phyloP scores from a whole-genome alignment of 164 flowering plant genomes.

The Dillenia turbinata region DNA sequence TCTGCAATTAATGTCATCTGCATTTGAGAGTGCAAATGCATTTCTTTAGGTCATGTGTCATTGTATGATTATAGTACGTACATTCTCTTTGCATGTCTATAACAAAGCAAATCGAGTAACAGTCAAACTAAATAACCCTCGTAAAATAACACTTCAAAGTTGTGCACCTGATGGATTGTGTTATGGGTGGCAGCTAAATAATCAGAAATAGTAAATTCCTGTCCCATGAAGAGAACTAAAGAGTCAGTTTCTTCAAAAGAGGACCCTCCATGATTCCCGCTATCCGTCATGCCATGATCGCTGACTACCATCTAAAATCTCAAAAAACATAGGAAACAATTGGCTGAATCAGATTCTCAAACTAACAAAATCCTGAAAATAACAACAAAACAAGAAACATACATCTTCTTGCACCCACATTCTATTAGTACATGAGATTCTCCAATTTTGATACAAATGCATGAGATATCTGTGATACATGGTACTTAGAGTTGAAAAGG shows the following conservation, averaged over 20 bases:
- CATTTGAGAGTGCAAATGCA: conserved; percentile 20
- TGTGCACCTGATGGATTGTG: conserved; percentile 47
- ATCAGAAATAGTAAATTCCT: conserved; percentile 22
- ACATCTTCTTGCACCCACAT: no score
- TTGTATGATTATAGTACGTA: no score
- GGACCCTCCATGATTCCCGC: conserved; percentile 97
- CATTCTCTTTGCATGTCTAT: no score
- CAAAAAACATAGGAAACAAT: conserved; percentile 1
- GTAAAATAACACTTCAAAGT: not conserved
- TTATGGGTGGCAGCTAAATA: conserved; percentile 26
- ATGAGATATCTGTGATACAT: no score
- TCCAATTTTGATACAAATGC: no score
- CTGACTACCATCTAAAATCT: conserved; percentile 68
- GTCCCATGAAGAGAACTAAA: conserved; percentile 66
- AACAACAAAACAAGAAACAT: not conserved
- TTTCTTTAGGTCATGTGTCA: no score
- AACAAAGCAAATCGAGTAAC: no score
- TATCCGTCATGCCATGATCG: conserved; percentile 97
- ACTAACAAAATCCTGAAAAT: not conserved
- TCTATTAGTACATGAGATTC: no score
- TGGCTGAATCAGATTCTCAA: not conserved
- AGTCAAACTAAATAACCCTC: no score
- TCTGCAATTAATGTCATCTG: no score
- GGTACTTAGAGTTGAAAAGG: no score
- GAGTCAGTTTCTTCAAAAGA: conserved; percentile 94